Evolutionary conservation across 2,329 filamentous ascomycete genomes (phyloP).

Genomic region (Curvularia lunata): DNA sequence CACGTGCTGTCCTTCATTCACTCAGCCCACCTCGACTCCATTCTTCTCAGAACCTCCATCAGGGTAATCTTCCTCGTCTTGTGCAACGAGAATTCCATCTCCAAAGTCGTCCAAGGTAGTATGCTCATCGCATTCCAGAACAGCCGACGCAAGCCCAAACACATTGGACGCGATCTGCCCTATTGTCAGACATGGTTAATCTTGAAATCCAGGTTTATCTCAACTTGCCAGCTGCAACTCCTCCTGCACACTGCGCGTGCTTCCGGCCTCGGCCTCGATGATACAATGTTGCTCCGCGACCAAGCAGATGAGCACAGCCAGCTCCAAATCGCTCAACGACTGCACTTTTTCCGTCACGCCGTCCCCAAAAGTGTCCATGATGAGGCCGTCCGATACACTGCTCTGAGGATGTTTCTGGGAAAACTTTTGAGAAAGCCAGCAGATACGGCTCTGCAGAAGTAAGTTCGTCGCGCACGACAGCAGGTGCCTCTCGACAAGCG

Average conservation of each 20-base stretch:
- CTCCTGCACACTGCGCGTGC: conserved; percentile 70
- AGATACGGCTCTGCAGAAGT: neutral
- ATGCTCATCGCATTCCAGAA: conserved; percentile 73
- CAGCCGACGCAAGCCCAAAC: conserved; percentile 73
- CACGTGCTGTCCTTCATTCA: neutral
- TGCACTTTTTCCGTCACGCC: conserved; percentile 64
- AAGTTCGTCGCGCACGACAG: neutral
- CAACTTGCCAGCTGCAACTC: conserved; percentile 73
- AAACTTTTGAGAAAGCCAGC: neutral
- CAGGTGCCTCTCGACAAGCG: neutral
- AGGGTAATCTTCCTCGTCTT: conserved; percentile 35
- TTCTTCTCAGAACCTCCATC: conserved; percentile 15
- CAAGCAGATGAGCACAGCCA: conserved; percentile 83
- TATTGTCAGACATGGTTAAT: conserved; percentile 11
- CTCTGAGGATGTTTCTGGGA: neutral
- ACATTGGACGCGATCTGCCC: conserved; percentile 69
- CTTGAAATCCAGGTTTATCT: neutral
- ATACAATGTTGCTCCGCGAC: conserved; percentile 86
- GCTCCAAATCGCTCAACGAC: conserved; percentile 82
- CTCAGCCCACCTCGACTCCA: conserved; percentile 24
- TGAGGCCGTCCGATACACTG: neutral
- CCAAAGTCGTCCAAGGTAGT: conserved; percentile 85
- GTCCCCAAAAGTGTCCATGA: conserved; percentile 1
- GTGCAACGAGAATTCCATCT: conserved; percentile 66
- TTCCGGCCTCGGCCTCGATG: conserved; percentile 71